Percentiles rank a stretch among this genome's conserved stretches.
phyloP scores from a whole-genome alignment of 148 eudicot species.

The Heliamphora exappendiculata region DNA sequence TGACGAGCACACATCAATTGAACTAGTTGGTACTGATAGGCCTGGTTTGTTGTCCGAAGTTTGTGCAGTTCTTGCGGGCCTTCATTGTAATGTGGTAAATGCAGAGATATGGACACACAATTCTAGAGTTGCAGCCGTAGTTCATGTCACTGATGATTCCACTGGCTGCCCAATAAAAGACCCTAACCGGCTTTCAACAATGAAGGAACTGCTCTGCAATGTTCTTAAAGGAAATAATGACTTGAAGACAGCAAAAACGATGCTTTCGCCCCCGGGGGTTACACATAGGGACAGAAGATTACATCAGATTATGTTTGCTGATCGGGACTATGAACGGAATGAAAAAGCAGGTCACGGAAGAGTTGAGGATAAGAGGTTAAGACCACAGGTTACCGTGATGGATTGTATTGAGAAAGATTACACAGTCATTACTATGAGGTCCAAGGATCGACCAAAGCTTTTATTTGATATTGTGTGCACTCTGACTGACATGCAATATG shows the following conservation, averaged over 20 bases:
- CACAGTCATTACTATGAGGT: slow-evolving; percentile 67
- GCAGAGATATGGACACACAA: slow-evolving; percentile 96
- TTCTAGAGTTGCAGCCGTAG: slow-evolving; percentile 78
- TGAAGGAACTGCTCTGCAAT: slow-evolving; percentile 54
- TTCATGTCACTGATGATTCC: slow-evolving; percentile 57
- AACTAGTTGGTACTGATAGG: slow-evolving; percentile 71
- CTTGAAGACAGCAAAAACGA: slow-evolving; percentile 50
- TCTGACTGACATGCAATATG: slow-evolving; percentile 87
- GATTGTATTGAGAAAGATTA: slow-evolving; percentile 71
- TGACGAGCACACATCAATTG: slow-evolving; percentile 69
- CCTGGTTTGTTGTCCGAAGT: slow-evolving; percentile 80
- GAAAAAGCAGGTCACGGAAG: slow-evolving; percentile 20
- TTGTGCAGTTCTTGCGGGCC: slow-evolving; percentile 63
- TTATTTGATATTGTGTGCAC: slow-evolving; percentile 85
- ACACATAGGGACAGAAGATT: slow-evolving; percentile 79
- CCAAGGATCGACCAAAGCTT: slow-evolving; percentile 82
- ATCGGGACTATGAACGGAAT: slow-evolving; percentile 64
- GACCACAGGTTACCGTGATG: slow-evolving; percentile 46
- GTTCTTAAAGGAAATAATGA: slow-evolving; percentile 66
- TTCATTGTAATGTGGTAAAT: slow-evolving; percentile 59
- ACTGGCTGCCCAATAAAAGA: slow-evolving; percentile 53
- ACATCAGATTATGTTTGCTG: slow-evolving; percentile 89
- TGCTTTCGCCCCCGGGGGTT: slow-evolving; percentile 51
- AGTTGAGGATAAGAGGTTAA: slow-evolving; percentile 25
- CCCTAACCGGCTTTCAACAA: slow-evolving; percentile 50